These are phyloP conservation scores for Termitomyces titanicus DNA, from an alignment of 768 basidiomycete genomes.

Conservation along the genomic window DNA sequence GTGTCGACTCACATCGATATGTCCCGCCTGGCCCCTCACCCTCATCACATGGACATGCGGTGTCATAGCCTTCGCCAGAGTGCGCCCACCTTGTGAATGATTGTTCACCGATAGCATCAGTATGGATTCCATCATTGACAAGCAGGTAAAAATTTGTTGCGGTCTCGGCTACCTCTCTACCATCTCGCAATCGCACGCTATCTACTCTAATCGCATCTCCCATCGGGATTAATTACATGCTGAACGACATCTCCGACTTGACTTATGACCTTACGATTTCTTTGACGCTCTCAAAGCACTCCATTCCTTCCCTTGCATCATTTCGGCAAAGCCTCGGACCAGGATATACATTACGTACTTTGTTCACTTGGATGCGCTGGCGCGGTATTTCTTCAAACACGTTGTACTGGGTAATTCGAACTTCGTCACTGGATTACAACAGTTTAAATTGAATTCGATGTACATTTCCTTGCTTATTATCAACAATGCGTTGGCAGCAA, in stretches of 20 bases:
- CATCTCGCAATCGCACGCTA: not conserved
- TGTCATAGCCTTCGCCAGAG: not conserved
- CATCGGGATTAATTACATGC: slow-evolving; percentile 4
- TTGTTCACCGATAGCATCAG: not conserved
- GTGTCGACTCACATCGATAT: slow-evolving; percentile 27
- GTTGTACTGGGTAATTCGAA: not conserved
- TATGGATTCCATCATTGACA: not conserved
- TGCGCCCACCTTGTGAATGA: slow-evolving; percentile 3
- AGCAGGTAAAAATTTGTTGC: not conserved
- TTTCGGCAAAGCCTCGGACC: not conserved
- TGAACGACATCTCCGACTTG: not conserved
- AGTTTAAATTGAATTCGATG: too few species aligned
- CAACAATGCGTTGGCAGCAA: too few species aligned
- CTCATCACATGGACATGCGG: slow-evolving; percentile 12
- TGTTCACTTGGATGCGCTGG: slow-evolving; percentile 5
- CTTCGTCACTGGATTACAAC: not conserved
- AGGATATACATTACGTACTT: not conserved
- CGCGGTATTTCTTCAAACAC: not conserved
- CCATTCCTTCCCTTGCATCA: not conserved
- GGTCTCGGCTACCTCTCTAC: not conserved
- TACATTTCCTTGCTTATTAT: too few species aligned
- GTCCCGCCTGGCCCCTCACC: slow-evolving; percentile 19
- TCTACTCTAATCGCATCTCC: slow-evolving; percentile 6
- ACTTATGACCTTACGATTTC: slow-evolving; percentile 11
- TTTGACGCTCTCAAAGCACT: not conserved